Evolutionary conservation across 495 filamentous ascomycete genomes (phyloP).

Genomic region (Tuber magnatum): DNA sequence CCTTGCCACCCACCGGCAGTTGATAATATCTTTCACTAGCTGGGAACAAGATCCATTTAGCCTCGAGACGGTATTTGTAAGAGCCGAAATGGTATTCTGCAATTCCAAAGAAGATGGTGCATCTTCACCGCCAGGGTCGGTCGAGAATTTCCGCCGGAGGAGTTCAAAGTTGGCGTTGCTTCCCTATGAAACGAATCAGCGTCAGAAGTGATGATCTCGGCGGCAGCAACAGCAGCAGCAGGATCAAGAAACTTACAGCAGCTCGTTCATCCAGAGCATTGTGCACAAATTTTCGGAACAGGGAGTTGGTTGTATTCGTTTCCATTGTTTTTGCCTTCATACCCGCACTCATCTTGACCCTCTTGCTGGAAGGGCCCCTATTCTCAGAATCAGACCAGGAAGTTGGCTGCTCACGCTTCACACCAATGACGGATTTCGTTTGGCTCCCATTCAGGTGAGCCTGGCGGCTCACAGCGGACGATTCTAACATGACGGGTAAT

Average conservation of each 20-base stretch:
- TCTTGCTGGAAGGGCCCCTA: constrained; percentile 8
- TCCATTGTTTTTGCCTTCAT: constrained; percentile 11
- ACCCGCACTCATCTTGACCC: neutral
- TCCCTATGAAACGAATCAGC: constrained; percentile 21
- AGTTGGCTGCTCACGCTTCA: constrained; percentile 18
- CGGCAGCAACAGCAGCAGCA: neutral
- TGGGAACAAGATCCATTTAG: constrained; percentile 66
- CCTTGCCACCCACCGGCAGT: constrained; percentile 74
- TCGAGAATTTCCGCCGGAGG: constrained; percentile 35
- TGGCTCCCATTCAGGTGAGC: constrained; percentile 8
- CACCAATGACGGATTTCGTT: neutral
- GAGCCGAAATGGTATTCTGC: constrained; percentile 46
- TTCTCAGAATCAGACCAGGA: constrained; percentile 12
- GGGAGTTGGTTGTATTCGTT: constrained; percentile 7
- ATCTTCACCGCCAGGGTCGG: constrained; percentile 20
- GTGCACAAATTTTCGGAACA: constrained; percentile 36
- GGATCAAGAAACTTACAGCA: constrained; percentile 22
- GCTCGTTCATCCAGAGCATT: constrained; percentile 38
- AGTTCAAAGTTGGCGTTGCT: constrained; percentile 33
- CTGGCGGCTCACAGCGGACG: neutral
- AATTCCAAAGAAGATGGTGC: constrained; percentile 36
- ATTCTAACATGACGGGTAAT: neutral
- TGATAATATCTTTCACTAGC: constrained; percentile 64
- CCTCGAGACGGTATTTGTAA: constrained; percentile 63
- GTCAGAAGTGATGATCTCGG: constrained; percentile 12